Percentiles rank a stretch among this genome's conserved stretches.
Evolutionary conservation across 129 eudicot species (phyloP).

Genomic region (Chrysanthemum lavandulifolium): DNA sequence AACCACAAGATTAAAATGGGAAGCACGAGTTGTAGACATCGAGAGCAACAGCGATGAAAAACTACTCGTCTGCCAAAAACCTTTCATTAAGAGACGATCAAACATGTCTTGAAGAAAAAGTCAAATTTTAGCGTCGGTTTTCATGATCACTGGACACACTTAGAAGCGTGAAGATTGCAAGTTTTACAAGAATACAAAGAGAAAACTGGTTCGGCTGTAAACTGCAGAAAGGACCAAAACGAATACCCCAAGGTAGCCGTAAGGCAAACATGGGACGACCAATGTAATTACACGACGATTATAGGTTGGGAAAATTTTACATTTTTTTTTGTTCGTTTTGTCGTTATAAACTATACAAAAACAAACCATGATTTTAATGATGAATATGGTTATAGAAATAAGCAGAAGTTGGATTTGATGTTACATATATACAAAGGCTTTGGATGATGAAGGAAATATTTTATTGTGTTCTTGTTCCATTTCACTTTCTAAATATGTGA

Average conservation of each 20-base stretch:
- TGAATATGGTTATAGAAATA: constrained; percentile 26
- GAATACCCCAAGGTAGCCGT: constrained; percentile 26
- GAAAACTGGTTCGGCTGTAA: constrained; percentile 25
- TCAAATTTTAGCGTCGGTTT: background rate
- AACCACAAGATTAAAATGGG: constrained; percentile 80
- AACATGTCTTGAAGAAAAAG: constrained; percentile 29
- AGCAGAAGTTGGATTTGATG: constrained; percentile 26
- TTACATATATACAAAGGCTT: constrained; percentile 20
- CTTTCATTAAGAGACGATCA: constrained; percentile 66
- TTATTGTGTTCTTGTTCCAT: constrained; percentile 5
- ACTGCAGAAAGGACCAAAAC: constrained; percentile 27
- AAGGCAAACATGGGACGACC: constrained; percentile 35
- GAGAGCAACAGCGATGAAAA: constrained; percentile 86
- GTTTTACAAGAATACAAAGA: constrained; percentile 25
- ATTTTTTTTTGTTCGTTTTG: constrained; percentile 16
- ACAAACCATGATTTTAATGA: constrained; percentile 19
- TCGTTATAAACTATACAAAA: constrained; percentile 28
- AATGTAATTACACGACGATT: constrained; percentile 37
- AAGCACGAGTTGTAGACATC: constrained; percentile 85
- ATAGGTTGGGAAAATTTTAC: constrained; percentile 26
- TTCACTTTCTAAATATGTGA: background rate
- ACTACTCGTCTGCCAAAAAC: constrained; percentile 93
- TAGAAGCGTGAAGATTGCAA: background rate
- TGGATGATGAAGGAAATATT: constrained; percentile 5
- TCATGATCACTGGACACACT: constrained; percentile 7